Evolutionary conservation across 1,284 basidiomycete genomes (phyloP), one percentile per base, ranked within the genome.

Genomic region (Ganoderma leucocontextum): DNA sequence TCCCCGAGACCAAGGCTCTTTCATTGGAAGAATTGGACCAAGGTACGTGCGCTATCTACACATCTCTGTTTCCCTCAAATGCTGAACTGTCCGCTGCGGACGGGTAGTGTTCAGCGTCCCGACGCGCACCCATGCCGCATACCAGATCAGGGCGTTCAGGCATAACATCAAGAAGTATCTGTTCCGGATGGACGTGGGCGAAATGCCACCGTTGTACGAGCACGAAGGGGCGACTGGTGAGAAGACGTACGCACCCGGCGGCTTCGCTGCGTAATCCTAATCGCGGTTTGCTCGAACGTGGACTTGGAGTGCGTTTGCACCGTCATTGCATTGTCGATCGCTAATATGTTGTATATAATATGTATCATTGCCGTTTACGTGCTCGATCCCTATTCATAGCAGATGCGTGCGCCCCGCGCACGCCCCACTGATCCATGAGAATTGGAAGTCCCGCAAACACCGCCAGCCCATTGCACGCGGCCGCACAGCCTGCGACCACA

Each of bases 1-100:
- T 92, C 6, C 91, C 91, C 22, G 92, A 95, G 82, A 95, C 93
- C 25, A 94, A 93, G 80, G 85, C 87, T 0, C 84, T 89, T 64
- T 90, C 91, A 0, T 84, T 95, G 12, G 93, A 95, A 75, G 87
- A 89, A 74, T 78, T 89, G 35, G 87, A 89, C 70, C 79, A 65
- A 77, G 60, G 60, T 61, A 12, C 33, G 41, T 17, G 19, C 12
- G 19, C 33, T n/a, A 13, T 15, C 8, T n/a, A 1, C 10, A 2
- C 35, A 2, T 29, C 19, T 10, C 29, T 1, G n/a, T 44, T n/a
- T 36, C 29, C 19, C 29, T 19, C 19, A 33, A 17, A 7, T 12
- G 6, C 25, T 19, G 13, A n/a, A 10, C 25, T 1, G 33, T 47
- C 29, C 15, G 7, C 25, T 13, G 39, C 10, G 10, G 2, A 49